Evolutionary conservation across 768 basidiomycete genomes (phyloP).

Genomic region (Podaxis mareebaensis): DNA sequence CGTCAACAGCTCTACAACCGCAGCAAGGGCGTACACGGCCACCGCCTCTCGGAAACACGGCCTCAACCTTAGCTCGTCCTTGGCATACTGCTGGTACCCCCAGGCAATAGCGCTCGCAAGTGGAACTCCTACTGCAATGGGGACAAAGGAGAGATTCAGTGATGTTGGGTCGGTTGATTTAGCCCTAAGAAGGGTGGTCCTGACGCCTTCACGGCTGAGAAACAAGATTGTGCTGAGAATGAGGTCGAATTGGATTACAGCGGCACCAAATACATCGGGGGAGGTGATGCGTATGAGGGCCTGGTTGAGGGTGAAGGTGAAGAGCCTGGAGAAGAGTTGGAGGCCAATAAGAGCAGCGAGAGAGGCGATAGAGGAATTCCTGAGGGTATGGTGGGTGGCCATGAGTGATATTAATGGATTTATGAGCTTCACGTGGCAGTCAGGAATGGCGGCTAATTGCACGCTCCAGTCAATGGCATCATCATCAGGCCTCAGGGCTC

Average conservation of each 20-base stretch:
- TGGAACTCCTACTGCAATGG: slow-evolving; percentile 67
- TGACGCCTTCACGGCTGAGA: slow-evolving; percentile 89
- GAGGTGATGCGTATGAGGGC: slow-evolving; percentile 80
- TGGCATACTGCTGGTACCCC: slow-evolving; percentile 57
- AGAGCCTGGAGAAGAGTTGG: slow-evolving; percentile 78
- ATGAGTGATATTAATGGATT: neutral
- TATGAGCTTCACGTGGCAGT: no score
- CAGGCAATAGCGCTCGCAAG: slow-evolving; percentile 53
- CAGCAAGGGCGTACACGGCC: slow-evolving; percentile 69
- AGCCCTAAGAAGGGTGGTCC: slow-evolving; percentile 79
- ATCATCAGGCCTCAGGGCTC: no score
- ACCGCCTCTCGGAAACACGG: slow-evolving; percentile 66
- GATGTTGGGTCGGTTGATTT: slow-evolving; percentile 17
- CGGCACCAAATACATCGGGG: slow-evolving; percentile 85
- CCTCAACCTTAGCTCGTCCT: slow-evolving; percentile 56
- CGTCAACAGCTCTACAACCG: slow-evolving; percentile 73
- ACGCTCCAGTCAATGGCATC: no score
- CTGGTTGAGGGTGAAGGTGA: slow-evolving; percentile 92
- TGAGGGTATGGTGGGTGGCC: slow-evolving; percentile 23
- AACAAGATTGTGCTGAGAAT: slow-evolving; percentile 89
- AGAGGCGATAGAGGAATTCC: slow-evolving; percentile 41
- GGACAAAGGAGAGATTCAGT: slow-evolving; percentile 62
- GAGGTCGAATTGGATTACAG: slow-evolving; percentile 93
- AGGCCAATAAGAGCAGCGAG: slow-evolving; percentile 75
- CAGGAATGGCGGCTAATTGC: no score